Evolutionary conservation across 495 filamentous ascomycete species (phyloP), one percentile per base, ranked within the genome.

Genomic region (Staphylotrichum tortipilum): DNA sequence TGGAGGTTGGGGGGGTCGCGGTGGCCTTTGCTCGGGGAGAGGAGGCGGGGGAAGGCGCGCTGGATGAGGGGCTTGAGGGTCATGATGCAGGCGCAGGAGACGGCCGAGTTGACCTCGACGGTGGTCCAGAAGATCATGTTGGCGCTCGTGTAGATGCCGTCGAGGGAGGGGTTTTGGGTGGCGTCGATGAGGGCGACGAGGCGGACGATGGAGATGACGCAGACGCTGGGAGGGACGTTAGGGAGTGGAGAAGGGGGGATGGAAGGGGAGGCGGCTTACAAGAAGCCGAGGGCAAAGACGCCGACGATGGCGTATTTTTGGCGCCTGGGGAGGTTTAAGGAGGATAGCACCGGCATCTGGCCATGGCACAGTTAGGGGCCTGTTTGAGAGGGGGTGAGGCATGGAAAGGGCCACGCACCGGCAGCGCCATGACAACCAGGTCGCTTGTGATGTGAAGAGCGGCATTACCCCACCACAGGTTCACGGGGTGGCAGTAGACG

Each of bases 21-120:
- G 31, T 29, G 23, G 47, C 46, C 48, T 8, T 39, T 37, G 23
- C 34, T 51, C 1, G 43, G 34, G 6, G 54, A 49, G 18, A 65
- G 44, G 0, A 63, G 35, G n/a, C 47, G 38, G 9, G 60, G 57
- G 42, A 59, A 61, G 23, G 52, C 23, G 24, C 42, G 51, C 26
- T 63, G 52, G 28, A 65, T 57, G 34, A 63, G 52, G 0, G 62
- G 62, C 28, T 65, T 65, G 4, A 63, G 43, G 4, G 60, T 63
- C 60, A 65, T 63, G 45, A 60, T 53, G 52, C 55, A 63, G 10
- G 57, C 60, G 53, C 60, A 65, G 3, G 44, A 44, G 9, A 63
- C 59, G 15, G 60, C 44, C 2, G 62, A 50, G 40, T 63, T 63
- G 48, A 65, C 60, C 29, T 65, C 57, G 47, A 59, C 53, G 1